Conservation (phyloP, 2,329 filamentous ascomycete genomes). For the Exserohilum rostratum region DNA sequence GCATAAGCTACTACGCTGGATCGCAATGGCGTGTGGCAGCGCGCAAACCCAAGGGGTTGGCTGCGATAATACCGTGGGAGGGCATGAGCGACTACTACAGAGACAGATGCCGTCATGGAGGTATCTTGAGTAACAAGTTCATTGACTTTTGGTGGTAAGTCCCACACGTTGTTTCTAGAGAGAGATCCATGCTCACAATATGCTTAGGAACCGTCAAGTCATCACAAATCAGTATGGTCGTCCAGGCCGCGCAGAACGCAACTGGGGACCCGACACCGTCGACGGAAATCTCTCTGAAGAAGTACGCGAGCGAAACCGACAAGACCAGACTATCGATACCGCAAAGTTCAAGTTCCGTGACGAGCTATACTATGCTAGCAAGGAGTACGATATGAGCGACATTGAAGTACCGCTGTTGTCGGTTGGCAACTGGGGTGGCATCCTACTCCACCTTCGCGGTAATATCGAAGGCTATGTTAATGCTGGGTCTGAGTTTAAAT, state of each 20-base stretch:
- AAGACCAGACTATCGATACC: conserved; percentile 43
- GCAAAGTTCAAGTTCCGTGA: conserved; percentile 63
- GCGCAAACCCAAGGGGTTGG: conserved; percentile 57
- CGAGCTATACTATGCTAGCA: conserved; percentile 67
- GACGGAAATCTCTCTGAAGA: conserved; percentile 65
- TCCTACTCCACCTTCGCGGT: conserved; percentile 70
- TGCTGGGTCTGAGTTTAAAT: conserved; percentile 71
- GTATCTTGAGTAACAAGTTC: conserved; percentile 47
- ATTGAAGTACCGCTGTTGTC: conserved; percentile 71
- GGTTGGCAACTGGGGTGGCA: conserved; percentile 75
- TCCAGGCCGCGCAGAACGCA: conserved; percentile 55
- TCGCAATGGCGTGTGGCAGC: conserved; percentile 63
- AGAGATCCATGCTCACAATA: neutral
- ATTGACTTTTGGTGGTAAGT: conserved; percentile 63
- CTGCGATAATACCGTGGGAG: conserved; percentile 62
- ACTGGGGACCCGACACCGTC: conserved; percentile 63
- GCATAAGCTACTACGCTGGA: conserved; percentile 60
- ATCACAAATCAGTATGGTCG: conserved; percentile 71
- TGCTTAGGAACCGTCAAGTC: conserved; percentile 65
- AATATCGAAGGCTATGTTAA: conserved; percentile 70
- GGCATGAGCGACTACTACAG: conserved; percentile 63
- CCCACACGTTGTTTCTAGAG: no score
- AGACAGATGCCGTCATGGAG: conserved; percentile 50
- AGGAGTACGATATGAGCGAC: conserved; percentile 68
- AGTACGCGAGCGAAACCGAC: conserved; percentile 57